These are phyloP conservation scores for Vairimorpha apis DNA, from an alignment of 371 early-diverging fungal genomes.

Conservation along the genomic window DNA sequence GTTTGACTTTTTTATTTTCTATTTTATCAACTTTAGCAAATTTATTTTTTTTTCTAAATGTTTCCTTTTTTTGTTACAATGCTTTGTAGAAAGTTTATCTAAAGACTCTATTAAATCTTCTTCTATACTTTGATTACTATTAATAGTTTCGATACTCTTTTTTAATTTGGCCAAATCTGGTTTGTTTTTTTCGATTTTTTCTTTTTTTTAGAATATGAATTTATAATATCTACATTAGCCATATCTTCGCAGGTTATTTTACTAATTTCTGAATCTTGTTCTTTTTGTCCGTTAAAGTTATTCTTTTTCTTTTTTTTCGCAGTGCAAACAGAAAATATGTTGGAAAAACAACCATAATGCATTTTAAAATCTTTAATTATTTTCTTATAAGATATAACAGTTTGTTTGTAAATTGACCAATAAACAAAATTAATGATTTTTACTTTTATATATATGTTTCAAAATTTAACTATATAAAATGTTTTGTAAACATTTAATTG, in stretches of 20 bases:
- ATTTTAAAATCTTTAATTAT: not conserved
- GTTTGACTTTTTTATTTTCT: not conserved
- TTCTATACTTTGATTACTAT: not conserved
- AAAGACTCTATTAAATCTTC: not conserved
- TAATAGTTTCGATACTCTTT: not conserved
- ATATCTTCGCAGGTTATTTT: not conserved
- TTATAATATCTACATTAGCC: not conserved
- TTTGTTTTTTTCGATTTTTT: not conserved
- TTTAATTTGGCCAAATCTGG: not conserved
- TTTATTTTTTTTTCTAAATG: not conserved
- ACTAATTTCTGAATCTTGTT: not conserved
- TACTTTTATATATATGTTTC: no score
- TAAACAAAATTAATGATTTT: not conserved
- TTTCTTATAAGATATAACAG: not conserved
- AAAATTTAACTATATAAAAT: no score
- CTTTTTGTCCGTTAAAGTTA: not conserved
- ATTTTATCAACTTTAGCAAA: no score
- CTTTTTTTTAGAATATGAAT: not conserved
- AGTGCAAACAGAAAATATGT: constrained; percentile 4
- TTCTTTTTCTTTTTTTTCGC: constrained; percentile 7
- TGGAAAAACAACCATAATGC: not conserved
- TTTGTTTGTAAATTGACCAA: not conserved
- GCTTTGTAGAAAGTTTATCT: not conserved
- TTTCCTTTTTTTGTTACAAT: not conserved
- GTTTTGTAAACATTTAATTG: no score